A percentile compares a stretch with the other conserved stretches of the same genome.
phyloP scores from a whole-genome alignment of 768 basidiomycete genomes.

The Multifurca ochricompacta region DNA sequence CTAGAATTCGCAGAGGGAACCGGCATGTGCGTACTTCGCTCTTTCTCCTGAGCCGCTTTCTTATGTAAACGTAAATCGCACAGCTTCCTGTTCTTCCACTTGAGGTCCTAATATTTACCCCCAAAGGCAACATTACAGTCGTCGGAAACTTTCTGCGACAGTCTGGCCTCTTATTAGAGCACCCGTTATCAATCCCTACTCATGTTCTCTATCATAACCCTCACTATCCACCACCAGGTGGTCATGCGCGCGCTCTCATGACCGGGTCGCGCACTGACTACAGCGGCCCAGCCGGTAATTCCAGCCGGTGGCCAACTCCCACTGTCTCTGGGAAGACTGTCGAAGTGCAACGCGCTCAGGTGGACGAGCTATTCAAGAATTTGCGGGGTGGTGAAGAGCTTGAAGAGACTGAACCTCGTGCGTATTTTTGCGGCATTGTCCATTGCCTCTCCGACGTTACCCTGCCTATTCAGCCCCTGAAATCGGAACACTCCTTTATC shows the following conservation, averaged over 20 bases:
- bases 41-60: constrained; percentile 18
- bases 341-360: constrained; percentile 86
- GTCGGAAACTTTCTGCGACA: constrained; percentile 71
- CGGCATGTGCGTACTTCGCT: constrained; percentile 44
- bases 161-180: constrained; percentile 64
- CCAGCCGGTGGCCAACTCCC: constrained; percentile 49
- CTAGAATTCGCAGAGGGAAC: constrained; percentile 59
- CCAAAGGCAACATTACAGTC: constrained; percentile 83
- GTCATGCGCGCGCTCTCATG: constrained; percentile 40
- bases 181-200: constrained; percentile 56
- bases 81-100: constrained; percentile 80
- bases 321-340: constrained; percentile 64
- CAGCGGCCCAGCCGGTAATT: constrained; percentile 32
- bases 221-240: constrained; percentile 74
- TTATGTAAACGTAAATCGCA: constrained; percentile 16
- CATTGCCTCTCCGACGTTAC: constrained; percentile 19
- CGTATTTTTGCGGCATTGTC: constrained; percentile 27
- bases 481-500: constrained; percentile 83
- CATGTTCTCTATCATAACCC: constrained; percentile 78
- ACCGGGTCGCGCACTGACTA: constrained; percentile 37
- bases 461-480: constrained; percentile 41
- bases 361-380: constrained; percentile 89
- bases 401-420: constrained; percentile 77
- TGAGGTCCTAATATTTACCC: constrained; percentile 85
- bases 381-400: constrained; percentile 84